Base-by-base conservation (phyloP, 1,284 basidiomycete species). In the Sporisorium graminicola region DNA sequence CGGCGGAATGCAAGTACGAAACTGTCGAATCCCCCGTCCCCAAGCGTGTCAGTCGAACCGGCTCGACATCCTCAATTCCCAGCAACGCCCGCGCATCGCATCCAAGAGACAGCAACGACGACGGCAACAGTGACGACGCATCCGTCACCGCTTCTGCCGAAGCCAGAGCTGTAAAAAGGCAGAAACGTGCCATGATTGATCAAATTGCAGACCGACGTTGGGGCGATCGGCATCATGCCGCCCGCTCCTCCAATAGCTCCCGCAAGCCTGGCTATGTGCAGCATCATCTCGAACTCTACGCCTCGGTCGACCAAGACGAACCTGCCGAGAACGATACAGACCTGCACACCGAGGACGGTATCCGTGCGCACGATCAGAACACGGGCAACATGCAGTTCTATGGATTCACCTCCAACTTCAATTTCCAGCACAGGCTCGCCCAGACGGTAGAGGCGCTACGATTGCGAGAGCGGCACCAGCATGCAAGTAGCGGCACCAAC, bases 361-460 rank as follows among this genome's bases (percentile, higher is more conserved):
- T 76, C 16, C 69, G 74, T n/a, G 74, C 74, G 2, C 74, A 76
- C 47, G 74, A 76, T 31, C 65, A 72, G 43, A 66, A 65, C 24
- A 76, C 74, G 37, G 74, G 74, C 51, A 76, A 72, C 52, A 72
- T 72, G 69, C 74, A 76, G 40, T 76, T 76, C 61, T 76, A 72
- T 55, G 74, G 74, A 24, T 76, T 76, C 65, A 76, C 74, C 13
- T 77, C 74, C 54, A 77, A 73, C 54, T 77, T 77, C 35, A 77
- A 77, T 56, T 73, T 77, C 31, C 74, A 77, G 54, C 74, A 77
- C 52, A 55, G 74, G 1, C 63, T 77, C n/a, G 57, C 63, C 3
- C 70, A 77, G 53, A 73, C 70, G 18, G 65, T 77, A 12, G 69
- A 77, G 20, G 69, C 74, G 8, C 54, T 77, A 5, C 55, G 65